Percentiles rank a stretch among this genome's conserved stretches.
Evolutionary conservation across 2,329 filamentous ascomycete genomes (phyloP).

Genomic region (Knufia fluminis): DNA sequence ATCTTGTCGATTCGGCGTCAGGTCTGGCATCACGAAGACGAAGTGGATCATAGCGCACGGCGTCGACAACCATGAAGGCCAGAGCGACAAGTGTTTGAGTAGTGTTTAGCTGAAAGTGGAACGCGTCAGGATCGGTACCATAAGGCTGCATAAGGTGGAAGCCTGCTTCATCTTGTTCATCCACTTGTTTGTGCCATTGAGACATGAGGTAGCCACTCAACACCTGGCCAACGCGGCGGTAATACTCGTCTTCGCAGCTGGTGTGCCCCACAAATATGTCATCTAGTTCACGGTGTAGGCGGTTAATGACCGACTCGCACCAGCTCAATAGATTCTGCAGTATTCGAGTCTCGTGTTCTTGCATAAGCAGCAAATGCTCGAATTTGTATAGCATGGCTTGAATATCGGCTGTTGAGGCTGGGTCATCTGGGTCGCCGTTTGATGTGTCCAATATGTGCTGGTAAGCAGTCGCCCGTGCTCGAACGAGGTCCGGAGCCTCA

Average conservation of each 20-base stretch:
- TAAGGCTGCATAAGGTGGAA: neutral
- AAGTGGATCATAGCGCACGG: constrained; percentile 1
- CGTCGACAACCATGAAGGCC: constrained; percentile 7
- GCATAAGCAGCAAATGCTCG: constrained; percentile 6
- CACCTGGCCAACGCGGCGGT: constrained; percentile 1
- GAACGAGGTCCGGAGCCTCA: neutral
- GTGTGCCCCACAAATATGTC: constrained; percentile 6
- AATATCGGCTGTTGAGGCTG: neutral
- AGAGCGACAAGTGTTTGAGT: constrained; percentile 6
- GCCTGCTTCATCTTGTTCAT: neutral
- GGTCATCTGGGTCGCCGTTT: neutral
- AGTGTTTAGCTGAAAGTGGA: constrained; percentile 1
- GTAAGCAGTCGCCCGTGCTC: constrained; percentile 1
- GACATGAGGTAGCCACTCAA: constrained; percentile 4
- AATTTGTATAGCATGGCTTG: constrained; percentile 5
- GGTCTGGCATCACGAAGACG: neutral
- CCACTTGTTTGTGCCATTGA: constrained; percentile 2
- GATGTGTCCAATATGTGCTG: neutral
- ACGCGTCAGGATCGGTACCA: neutral
- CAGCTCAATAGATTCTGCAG: constrained; percentile 1
- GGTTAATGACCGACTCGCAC: constrained; percentile 4
- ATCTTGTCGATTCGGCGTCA: neutral
- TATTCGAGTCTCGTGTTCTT: constrained; percentile 6
- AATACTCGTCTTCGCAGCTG: constrained; percentile 4
- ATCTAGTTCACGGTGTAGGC: constrained; percentile 4